Evolutionary conservation across 805 yeast genomes (phyloP), one percentile per base, ranked within the genome.

Genomic region (Monosporozyma yasuniensis): DNA sequence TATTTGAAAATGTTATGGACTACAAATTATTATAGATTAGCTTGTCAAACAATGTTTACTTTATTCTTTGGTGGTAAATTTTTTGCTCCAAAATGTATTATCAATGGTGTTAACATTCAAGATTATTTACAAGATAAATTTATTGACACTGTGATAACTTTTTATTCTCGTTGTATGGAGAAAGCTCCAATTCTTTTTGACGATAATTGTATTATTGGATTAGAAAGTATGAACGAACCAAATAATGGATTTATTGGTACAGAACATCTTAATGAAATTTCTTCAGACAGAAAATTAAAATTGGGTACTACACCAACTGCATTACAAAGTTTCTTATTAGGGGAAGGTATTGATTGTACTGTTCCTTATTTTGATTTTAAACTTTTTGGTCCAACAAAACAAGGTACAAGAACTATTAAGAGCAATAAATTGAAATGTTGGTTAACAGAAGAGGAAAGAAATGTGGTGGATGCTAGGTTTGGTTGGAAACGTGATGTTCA

Each of bases 1-100:
- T 85, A 77, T 63, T 88, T 89, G 6, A 84, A 86, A 58, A 90
- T 90, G 97, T 72, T 89, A 32, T 90, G 97, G 97, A 81, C 96
- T 0, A 81, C 96, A 0, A 90, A 90, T 65, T 88, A 89, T 61
- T 77, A 72, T 53, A 73, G 93, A 34, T 69, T 88, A 52, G 96
- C 88, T 1, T 73, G 84, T 34, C 77, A 79, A 53, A 81, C 85
- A 8, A 87, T 90, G 93, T 88, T 88, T 65, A 85, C 95, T 0
- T 63, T 87, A 57, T 90, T 90, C 61, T 89, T 85, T 67, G 82
- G 84, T 1, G 97, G 97, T 2, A 73, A 73, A 47, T 68, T 72
- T 14, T 86, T 81, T 66, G 87, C 91, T 32, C 96, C 97, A 1
- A 76, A 83, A 48, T 80, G 88, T 51, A 68, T 71, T 3, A 74